Evolutionary conservation across 2,329 filamentous ascomycete species (phyloP).

Genomic region (Venturia oleaginea): DNA sequence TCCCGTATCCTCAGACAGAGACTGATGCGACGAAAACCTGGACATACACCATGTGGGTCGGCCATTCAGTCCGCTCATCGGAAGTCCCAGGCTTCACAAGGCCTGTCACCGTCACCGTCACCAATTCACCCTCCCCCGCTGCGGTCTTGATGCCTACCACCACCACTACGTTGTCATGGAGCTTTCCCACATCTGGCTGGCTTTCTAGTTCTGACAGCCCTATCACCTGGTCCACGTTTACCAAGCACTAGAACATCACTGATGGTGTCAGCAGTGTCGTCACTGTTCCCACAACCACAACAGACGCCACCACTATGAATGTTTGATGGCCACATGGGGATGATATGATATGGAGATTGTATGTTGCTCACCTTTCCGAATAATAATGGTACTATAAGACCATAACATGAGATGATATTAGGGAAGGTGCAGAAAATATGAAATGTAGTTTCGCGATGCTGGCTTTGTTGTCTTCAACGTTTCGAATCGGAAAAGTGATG

Average conservation of each 20-base stretch:
- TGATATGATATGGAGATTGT: not conserved
- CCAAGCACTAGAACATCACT: not conserved
- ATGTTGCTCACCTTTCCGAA: not conserved
- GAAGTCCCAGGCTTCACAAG: not conserved
- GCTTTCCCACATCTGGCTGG: not conserved
- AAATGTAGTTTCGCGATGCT: not conserved
- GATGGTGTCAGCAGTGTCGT: not conserved
- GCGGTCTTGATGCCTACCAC: not conserved
- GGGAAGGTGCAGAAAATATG: not conserved
- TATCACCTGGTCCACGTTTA: not conserved
- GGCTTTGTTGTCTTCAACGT: not conserved
- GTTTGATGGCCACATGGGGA: not conserved
- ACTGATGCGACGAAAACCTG: not conserved
- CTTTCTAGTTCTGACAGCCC: not conserved
- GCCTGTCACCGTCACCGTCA: not conserved
- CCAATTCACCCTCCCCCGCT: not conserved
- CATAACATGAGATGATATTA: not conserved
- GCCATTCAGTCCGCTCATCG: not conserved
- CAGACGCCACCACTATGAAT: not conserved
- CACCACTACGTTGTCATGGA: not conserved
- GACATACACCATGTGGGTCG: not conserved
- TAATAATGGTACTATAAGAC: not conserved
- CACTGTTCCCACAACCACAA: not conserved
- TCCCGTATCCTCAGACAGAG: not conserved
- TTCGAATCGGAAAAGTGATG: no score